These are phyloP conservation scores for Apophysomyces ossiformis DNA, from an alignment of 371 early-diverging fungal genomes.

Conservation along the genomic window DNA sequence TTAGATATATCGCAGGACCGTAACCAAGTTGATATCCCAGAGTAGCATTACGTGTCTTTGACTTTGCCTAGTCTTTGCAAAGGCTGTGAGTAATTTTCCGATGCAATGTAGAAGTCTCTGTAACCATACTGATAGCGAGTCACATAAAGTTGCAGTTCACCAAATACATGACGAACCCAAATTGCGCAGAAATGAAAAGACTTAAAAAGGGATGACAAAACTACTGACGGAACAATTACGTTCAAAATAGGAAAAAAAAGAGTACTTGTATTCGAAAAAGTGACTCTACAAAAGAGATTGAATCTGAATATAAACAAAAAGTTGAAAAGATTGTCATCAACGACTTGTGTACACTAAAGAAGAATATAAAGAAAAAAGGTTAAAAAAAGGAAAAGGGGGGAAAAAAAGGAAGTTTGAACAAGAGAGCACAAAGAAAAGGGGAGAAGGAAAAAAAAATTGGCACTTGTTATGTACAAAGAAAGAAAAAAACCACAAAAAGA, in stretches of 20 bases:
- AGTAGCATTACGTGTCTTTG: not conserved
- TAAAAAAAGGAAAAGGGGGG: not conserved
- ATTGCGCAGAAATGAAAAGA: not conserved
- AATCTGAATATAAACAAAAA: conserved; percentile 5
- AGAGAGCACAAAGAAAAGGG: not conserved
- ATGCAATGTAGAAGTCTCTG: not conserved
- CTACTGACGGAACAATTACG: not conserved
- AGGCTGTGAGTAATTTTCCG: too few species aligned
- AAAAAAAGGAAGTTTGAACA: not conserved
- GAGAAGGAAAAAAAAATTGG: not conserved
- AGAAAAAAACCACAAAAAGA: too few species aligned
- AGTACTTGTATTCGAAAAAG: not conserved
- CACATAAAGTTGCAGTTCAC: not conserved
- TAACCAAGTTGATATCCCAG: too few species aligned
- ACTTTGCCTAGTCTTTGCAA: not conserved
- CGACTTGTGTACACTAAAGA: not conserved
- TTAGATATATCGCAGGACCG: too few species aligned
- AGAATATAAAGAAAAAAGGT: not conserved
- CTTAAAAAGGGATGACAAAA: not conserved
- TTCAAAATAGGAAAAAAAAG: not conserved
- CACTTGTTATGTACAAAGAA: not conserved
- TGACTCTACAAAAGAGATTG: not conserved
- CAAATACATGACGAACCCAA: not conserved
- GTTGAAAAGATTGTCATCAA: not conserved
- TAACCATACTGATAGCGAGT: not conserved